Percentiles rank a stretch among this genome's conserved stretches.
phyloP scores from a whole-genome alignment of 257 asterid genomes.

The Primulina huaijiensis region DNA sequence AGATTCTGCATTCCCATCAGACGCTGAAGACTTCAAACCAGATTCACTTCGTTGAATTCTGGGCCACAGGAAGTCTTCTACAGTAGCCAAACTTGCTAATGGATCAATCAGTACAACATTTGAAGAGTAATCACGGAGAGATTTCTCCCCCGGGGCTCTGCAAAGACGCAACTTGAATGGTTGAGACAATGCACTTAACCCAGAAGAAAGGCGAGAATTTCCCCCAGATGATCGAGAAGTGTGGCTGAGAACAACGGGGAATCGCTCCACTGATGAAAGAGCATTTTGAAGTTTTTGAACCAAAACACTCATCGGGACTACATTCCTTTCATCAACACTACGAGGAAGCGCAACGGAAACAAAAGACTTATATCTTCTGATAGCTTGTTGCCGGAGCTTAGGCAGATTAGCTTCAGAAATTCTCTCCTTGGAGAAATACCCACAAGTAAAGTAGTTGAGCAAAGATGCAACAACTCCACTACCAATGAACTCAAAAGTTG shows the following conservation, averaged over 20 bases:
- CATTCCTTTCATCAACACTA: constrained; percentile 39
- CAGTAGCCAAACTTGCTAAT: constrained; percentile 88
- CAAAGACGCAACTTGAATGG: constrained; percentile 97
- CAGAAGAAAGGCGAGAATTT: constrained; percentile 87
- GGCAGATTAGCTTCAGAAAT: constrained; percentile 64
- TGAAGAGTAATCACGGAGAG: constrained; percentile 96
- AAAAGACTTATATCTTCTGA: constrained; percentile 78
- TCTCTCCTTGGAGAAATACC: constrained; percentile 74
- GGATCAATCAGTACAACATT: constrained; percentile 92
- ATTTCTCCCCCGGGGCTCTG: constrained; percentile 88
- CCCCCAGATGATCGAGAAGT: constrained; percentile 72
- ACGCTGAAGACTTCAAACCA: constrained; percentile 58
- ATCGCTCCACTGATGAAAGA: constrained; percentile 84
- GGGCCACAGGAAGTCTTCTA: constrained; percentile 94
- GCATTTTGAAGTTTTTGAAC: constrained; percentile 94
- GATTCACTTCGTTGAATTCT: constrained; percentile 76
- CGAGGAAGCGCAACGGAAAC: constrained; percentile 76
- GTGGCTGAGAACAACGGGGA: constrained; percentile 91
- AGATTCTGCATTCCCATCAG: constrained; percentile 61
- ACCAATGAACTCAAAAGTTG: constrained; percentile 95
- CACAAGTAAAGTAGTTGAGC: constrained; percentile 85
- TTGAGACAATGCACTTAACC: constrained; percentile 81
- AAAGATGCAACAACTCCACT: constrained; percentile 87
- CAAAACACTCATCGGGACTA: constrained; percentile 70
- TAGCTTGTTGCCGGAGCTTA: constrained; percentile 79